Conservation (phyloP, 2,329 filamentous ascomycete genomes). For the Plenodomus tracheiphilus region DNA sequence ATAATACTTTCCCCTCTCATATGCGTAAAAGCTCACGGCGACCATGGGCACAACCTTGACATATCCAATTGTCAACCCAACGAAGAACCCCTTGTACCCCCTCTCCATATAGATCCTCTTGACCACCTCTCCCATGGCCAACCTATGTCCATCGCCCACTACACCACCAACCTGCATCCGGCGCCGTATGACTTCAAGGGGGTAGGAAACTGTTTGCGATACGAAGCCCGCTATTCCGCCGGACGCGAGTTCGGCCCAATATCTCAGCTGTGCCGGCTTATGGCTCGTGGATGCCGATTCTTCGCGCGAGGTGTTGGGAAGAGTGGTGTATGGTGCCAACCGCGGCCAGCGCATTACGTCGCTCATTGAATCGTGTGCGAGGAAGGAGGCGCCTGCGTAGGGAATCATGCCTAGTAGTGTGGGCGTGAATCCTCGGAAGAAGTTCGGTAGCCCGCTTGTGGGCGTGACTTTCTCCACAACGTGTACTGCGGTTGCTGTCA, state of each 20-base stretch:
- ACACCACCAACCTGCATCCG: constrained; percentile 97
- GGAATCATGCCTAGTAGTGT: constrained; percentile 94
- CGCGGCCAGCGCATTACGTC: constrained; percentile 75
- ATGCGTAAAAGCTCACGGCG: constrained; percentile 71
- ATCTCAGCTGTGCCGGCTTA: constrained; percentile 72
- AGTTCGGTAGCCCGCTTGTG: constrained; percentile 76
- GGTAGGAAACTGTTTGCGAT: constrained; percentile 90
- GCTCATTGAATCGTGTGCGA: constrained; percentile 88
- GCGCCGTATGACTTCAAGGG: constrained; percentile 86
- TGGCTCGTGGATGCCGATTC: constrained; percentile 46
- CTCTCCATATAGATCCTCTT: constrained; percentile 73
- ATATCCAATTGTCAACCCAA: constrained; percentile 92
- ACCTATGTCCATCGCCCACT: constrained; percentile 81
- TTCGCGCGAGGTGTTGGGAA: constrained; percentile 60
- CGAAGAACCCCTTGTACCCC: constrained; percentile 82
- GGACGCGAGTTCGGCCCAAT: constrained; percentile 82
- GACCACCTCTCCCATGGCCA: constrained; percentile 79
- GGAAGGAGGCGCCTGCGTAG: constrained; percentile 92
- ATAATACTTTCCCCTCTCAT: constrained; percentile 65
- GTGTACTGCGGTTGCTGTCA: constrained; percentile 47
- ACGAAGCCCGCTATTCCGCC: constrained; percentile 87
- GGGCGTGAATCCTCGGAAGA: constrained; percentile 91
- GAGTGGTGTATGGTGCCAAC: constrained; percentile 73
- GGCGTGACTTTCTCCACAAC: constrained; percentile 60
- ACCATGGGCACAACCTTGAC: constrained; percentile 90